Conservation (phyloP, 2,329 filamentous ascomycete species). For the Penicillium sp. region DNA sequence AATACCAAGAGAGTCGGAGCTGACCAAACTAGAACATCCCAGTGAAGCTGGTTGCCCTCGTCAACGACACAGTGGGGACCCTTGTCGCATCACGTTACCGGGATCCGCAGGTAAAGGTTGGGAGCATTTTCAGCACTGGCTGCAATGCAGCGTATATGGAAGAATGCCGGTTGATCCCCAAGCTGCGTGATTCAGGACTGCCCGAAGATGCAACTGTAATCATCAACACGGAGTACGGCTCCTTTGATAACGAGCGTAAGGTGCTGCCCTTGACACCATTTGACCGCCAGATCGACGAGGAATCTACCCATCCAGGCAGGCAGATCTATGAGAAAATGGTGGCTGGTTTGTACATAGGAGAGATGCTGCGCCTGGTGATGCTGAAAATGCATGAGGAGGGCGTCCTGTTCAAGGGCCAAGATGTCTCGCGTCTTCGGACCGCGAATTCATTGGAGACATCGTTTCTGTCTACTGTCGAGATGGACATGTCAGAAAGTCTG, state of each 20-base stretch:
- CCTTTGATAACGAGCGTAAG: constrained; percentile 82
- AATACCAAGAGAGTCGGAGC: neutral
- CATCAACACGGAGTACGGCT: constrained; percentile 93
- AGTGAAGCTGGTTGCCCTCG: constrained; percentile 78
- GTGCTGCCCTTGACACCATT: constrained; percentile 58
- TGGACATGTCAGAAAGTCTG: constrained; percentile 88
- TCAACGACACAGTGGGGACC: constrained; percentile 93
- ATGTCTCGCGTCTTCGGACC: constrained; percentile 72
- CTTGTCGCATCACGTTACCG: constrained; percentile 90
- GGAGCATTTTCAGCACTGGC: constrained; percentile 92
- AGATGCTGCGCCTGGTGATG: constrained; percentile 83
- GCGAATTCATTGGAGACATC: constrained; percentile 84
- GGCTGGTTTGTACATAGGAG: constrained; percentile 85
- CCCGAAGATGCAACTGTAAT: constrained; percentile 74
- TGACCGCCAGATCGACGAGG: constrained; percentile 77
- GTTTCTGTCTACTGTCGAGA: constrained; percentile 86
- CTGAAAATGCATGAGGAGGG: constrained; percentile 76
- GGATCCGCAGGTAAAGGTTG: constrained; percentile 79
- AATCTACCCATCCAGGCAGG: constrained; percentile 85
- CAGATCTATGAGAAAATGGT: constrained; percentile 98
- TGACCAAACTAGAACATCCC: constrained; percentile 62
- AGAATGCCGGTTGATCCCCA: constrained; percentile 75
- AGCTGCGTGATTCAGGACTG: constrained; percentile 77
- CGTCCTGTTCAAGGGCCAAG: constrained; percentile 75
- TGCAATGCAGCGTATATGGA: constrained; percentile 98